Percentiles rank a stretch among this genome's conserved stretches.
These are phyloP conservation scores for Penicillium thymicola DNA, from an alignment of 2,329 filamentous ascomycete species.

Conservation along the genomic window DNA sequence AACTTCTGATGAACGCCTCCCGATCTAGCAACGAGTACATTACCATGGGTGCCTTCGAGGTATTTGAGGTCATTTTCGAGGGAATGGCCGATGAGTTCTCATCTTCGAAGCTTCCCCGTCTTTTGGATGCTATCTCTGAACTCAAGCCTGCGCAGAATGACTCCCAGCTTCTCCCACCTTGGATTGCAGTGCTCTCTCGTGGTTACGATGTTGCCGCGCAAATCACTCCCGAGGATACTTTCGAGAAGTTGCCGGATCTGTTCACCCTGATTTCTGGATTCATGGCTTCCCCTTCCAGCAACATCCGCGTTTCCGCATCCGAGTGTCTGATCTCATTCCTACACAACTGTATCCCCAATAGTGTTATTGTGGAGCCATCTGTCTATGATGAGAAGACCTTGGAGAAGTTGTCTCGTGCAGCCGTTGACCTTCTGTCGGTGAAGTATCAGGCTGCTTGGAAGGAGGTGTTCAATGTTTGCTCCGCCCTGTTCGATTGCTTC, in stretches of 20 bases:
- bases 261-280: constrained; percentile 79
- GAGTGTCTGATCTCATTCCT: constrained; percentile 94
- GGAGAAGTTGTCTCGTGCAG: constrained; percentile 70
- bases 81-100: constrained; percentile 85
- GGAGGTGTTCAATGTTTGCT: constrained; percentile 87
- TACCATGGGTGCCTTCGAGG: constrained; percentile 93
- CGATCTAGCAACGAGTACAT: constrained; percentile 90
- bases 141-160: constrained; percentile 89
- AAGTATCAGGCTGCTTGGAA: constrained; percentile 94
- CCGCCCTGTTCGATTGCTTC: constrained; percentile 80
- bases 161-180: constrained; percentile 88
- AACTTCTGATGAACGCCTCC: constrained; percentile 83
- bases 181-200: constrained; percentile 92
- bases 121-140: constrained; percentile 89
- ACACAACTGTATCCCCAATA: constrained; percentile 80
- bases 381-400: constrained; percentile 88
- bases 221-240: constrained; percentile 84
- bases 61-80: constrained; percentile 95
- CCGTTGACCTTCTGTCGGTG: constrained; percentile 73
- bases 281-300: constrained; percentile 81
- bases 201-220: constrained; percentile 93
- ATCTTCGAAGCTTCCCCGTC: constrained; percentile 80
- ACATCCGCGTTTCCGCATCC: constrained; percentile 89
- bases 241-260: constrained; percentile 80
- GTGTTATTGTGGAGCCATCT: constrained; percentile 81